Evolutionary conservation across 805 yeast species (phyloP).

Genomic region (Myxozyma mucilagina): DNA sequence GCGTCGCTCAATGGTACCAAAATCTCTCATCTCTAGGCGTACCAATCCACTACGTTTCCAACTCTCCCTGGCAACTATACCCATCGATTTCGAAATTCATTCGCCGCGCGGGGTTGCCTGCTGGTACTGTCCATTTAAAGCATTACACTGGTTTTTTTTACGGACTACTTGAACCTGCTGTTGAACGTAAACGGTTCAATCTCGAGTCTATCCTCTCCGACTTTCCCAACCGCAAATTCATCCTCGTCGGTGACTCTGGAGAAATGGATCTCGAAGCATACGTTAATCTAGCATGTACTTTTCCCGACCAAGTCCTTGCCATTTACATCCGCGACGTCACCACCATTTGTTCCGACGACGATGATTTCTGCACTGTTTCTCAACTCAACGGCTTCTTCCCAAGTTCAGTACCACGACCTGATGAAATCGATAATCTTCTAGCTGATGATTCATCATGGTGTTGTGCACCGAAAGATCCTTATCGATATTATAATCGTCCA

Average conservation of each 20-base stretch:
- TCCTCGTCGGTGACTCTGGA: constrained; percentile 92
- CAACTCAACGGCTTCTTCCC: constrained; percentile 33
- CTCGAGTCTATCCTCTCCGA: constrained; percentile 65
- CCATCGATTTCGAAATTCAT: constrained; percentile 61
- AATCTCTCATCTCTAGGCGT: constrained; percentile 52
- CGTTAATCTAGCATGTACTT: constrained; percentile 59
- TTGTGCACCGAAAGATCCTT: constrained; percentile 7
- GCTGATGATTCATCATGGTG: constrained; percentile 27
- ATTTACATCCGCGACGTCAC: constrained; percentile 78
- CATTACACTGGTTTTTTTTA: constrained; percentile 80
- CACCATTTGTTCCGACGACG: constrained; percentile 30
- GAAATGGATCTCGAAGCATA: constrained; percentile 95
- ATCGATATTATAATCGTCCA: constrained; percentile 27
- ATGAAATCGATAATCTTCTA: constrained; percentile 32
- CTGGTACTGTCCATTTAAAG: constrained; percentile 82
- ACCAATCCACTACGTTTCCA: constrained; percentile 89
- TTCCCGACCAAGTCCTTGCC: constrained; percentile 66
- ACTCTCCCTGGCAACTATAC: constrained; percentile 90
- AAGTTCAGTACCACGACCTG: constrained; percentile 38
- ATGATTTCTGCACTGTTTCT: constrained; percentile 22
- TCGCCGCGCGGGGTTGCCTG: constrained; percentile 58
- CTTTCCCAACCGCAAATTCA: constrained; percentile 74
- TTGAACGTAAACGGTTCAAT: constrained; percentile 71
- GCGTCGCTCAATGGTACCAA: constrained; percentile 71
- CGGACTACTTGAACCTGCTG: constrained; percentile 83